phyloP scores from a whole-genome alignment of 495 filamentous ascomycete species.

The Penicillium odoratum region DNA sequence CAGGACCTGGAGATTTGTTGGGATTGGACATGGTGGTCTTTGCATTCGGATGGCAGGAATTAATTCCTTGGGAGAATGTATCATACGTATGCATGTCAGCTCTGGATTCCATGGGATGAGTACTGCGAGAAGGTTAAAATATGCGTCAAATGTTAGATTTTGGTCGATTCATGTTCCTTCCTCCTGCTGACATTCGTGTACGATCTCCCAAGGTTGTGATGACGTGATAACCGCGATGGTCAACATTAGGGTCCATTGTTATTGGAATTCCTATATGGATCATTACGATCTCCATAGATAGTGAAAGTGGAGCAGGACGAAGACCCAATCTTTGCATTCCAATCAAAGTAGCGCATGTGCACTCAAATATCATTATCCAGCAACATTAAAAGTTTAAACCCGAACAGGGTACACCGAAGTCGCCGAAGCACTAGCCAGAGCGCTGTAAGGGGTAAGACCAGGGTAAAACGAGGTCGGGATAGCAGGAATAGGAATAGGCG shows the following conservation, averaged over 20 bases:
- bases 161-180: neutral
- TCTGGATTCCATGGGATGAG: no score
- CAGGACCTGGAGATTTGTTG: neutral
- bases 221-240: neutral
- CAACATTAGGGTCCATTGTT: no score
- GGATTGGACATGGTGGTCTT: neutral
- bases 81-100: neutral
- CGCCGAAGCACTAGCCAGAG: slow-evolving; percentile 21
- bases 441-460: slow-evolving; percentile 40
- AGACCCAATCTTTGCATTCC: no score
- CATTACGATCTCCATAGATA: no score
- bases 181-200: slow-evolving; percentile 1
- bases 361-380: no score
- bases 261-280: no score
- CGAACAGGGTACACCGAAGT: slow-evolving; percentile 8
- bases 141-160: neutral
- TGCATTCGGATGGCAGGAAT: neutral
- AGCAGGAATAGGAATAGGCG: slow-evolving; percentile 54
- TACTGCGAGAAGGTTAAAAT: neutral
- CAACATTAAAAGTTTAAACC: neutral
- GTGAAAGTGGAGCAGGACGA: no score
- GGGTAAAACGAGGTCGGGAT: slow-evolving; percentile 57
- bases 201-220: neutral
- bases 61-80: neutral
- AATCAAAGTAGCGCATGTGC: no score